A percentile compares a stretch with the other conserved stretches of the same genome.
Evolutionary conservation across 768 basidiomycete species (phyloP).

Genomic region (Suillus americanus): DNA sequence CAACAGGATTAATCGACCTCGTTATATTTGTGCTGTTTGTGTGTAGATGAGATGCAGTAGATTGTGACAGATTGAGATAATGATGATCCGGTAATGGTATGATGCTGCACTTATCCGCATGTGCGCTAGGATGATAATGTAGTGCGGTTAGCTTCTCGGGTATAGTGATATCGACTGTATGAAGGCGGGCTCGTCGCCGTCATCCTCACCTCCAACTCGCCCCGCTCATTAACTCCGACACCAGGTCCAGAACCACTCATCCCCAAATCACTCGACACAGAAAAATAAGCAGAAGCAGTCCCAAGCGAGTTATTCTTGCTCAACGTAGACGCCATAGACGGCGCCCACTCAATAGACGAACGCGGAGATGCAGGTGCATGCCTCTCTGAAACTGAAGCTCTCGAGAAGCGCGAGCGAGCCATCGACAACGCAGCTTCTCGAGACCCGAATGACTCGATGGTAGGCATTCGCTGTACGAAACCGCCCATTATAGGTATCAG

Average conservation of each 20-base stretch:
- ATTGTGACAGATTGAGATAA: background rate
- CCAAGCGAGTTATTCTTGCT: slow-evolving; percentile 17
- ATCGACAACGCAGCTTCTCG: slow-evolving; percentile 42
- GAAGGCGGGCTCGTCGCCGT: slow-evolving; percentile 12
- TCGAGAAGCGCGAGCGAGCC: slow-evolving; percentile 31
- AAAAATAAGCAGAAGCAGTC: slow-evolving; percentile 27
- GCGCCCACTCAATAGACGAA: slow-evolving; percentile 23
- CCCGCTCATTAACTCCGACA: slow-evolving; percentile 26
- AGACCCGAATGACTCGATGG: slow-evolving; percentile 76
- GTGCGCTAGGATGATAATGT: background rate
- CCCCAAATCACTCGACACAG: slow-evolving; percentile 23
- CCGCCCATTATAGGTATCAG: slow-evolving; percentile 61
- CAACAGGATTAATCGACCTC: background rate
- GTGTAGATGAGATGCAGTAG: background rate
- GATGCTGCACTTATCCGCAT: background rate
- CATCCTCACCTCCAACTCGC: slow-evolving; percentile 21
- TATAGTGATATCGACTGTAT: slow-evolving; percentile 16
- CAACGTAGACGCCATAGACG: background rate
- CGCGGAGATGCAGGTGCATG: slow-evolving; percentile 19
- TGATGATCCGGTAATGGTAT: background rate
- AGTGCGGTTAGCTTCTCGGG: background rate
- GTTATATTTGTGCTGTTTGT: background rate
- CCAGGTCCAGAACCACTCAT: slow-evolving; percentile 5
- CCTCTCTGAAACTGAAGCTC: slow-evolving; percentile 16
- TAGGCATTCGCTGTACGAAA: slow-evolving; percentile 73